Percentiles rank a stretch among this genome's conserved stretches.
These are phyloP conservation scores for Fusarium staphyleae DNA, from an alignment of 2,329 filamentous ascomycete species.

Conservation along the genomic window DNA sequence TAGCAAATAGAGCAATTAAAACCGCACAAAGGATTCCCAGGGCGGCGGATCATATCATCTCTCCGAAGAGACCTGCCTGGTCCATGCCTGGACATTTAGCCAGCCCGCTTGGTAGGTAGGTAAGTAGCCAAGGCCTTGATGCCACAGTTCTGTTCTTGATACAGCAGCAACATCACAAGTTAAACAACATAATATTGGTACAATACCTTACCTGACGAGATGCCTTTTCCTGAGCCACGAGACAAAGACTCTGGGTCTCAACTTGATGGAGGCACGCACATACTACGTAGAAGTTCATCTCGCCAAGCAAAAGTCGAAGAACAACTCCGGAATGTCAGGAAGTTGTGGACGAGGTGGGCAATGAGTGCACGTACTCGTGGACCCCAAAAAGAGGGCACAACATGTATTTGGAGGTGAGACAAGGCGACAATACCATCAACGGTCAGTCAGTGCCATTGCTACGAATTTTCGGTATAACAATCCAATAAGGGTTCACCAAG, in stretches of 20 bases:
- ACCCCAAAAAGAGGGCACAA: conserved; percentile 9
- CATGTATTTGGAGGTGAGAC: conserved; percentile 1
- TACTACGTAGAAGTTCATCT: neutral
- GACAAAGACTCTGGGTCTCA: no score
- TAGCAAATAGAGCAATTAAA: conserved; percentile 5
- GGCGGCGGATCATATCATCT: conserved; percentile 8
- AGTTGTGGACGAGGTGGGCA: neutral
- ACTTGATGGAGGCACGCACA: neutral
- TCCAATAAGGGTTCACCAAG: neutral
- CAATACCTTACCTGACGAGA: no score
- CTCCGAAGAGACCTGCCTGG: conserved; percentile 16
- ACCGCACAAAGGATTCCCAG: conserved; percentile 3
- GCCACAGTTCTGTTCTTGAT: neutral
- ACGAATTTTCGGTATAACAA: neutral
- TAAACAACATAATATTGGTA: no score
- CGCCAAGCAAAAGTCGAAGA: conserved; percentile 3
- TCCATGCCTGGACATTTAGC: conserved; percentile 13
- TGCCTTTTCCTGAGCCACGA: no score
- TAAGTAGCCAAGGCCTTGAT: conserved; percentile 2
- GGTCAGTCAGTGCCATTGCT: neutral
- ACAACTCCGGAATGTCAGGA: neutral
- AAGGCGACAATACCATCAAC: conserved; percentile 12
- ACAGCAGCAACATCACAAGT: neutral
- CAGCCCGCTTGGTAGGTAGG: no score
- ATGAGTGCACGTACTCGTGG: conserved; percentile 4